Conservation (phyloP, 139 green algal species). For the Chara braunii region DNA sequence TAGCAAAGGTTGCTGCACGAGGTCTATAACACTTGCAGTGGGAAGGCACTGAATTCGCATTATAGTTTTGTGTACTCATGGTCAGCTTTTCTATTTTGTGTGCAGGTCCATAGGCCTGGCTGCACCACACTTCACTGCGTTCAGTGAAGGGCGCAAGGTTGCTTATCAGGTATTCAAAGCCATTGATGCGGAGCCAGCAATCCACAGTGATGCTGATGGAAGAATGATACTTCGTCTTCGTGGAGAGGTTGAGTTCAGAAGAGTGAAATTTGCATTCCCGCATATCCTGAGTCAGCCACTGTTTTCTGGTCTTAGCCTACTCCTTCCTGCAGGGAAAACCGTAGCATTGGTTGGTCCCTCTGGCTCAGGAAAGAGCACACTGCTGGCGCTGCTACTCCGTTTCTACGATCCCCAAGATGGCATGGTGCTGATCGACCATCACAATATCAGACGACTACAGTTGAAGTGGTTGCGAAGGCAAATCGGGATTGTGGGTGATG, state of each 20-base stretch:
- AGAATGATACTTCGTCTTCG: too few species aligned
- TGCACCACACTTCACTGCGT: too few species aligned
- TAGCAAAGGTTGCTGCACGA: too few species aligned
- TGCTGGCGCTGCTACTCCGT: conserved; percentile 74
- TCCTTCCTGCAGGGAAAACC: conserved; percentile 30
- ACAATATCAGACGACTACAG: conserved; percentile 65
- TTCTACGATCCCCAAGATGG: conserved; percentile 64
- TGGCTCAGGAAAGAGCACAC: conserved; percentile 86
- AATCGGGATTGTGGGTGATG: conserved; percentile 68
- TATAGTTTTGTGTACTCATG: too few species aligned
- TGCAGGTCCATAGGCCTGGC: too few species aligned
- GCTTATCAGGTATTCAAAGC: too few species aligned
- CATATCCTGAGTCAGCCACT: background rate
- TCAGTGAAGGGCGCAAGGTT: too few species aligned
- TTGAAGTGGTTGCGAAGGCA: conserved; percentile 65
- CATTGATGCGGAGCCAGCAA: too few species aligned
- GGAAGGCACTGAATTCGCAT: too few species aligned
- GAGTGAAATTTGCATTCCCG: conserved; percentile 28
- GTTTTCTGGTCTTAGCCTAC: conserved; percentile 7
- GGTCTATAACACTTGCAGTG: too few species aligned
- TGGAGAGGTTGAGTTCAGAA: background rate
- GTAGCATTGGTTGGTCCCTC: conserved; percentile 81
- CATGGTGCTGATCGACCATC: conserved; percentile 66
- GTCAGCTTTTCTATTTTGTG: too few species aligned
- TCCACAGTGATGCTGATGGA: too few species aligned